Evolutionary conservation across 805 yeast species (phyloP), one percentile per base, ranked within the genome.

Genomic region (Kodamaea sagamina): DNA sequence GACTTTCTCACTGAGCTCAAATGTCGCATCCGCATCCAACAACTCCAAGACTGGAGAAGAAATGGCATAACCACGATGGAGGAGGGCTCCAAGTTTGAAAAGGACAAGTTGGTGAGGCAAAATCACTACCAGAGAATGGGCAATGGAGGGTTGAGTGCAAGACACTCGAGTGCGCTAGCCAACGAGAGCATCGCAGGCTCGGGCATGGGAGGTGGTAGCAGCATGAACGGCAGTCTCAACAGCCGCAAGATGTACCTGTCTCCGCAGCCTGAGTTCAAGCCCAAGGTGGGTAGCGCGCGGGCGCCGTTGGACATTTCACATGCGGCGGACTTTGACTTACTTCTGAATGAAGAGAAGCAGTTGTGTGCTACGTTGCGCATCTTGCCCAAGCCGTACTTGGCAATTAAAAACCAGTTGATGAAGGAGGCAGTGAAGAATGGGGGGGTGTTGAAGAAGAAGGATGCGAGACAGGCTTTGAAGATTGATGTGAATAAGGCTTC

Each of bases 311-410:
- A 86, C 54, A 84, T 86, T 17, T 75, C 82, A 36, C 85, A 81
- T 51, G 83, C 96, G 0, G 78, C 89, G 1, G 98, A 93, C 59
- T 86, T 78, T 47, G 89, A 87, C 31, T 65, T 93, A 44, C 68
- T 93, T 38, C 84, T 95, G 1, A 78, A 81, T n/a, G 96, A 88
- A 43, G 99, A 93, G 60, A 92, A 85, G 60, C 81, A 79, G 42
- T 66, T 93, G 36, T 95, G 99, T 66, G 75, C 90, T 4, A 85
- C 81, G 38, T 71, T 95, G 48, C 79, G 95, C 49, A 84, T 95
- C 8, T 66, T 86, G 44, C 99, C 99, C 11, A 92, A 93, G 61
- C 95, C 98, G 3, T 93, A 92, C 58, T 69, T 93, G 47, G 96
- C 95, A 2, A 87, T 93, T 50, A 93, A 93, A 59, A 96, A 88